Conservation (phyloP, 2,329 filamentous ascomycete species). For the Bertia moriformis region DNA sequence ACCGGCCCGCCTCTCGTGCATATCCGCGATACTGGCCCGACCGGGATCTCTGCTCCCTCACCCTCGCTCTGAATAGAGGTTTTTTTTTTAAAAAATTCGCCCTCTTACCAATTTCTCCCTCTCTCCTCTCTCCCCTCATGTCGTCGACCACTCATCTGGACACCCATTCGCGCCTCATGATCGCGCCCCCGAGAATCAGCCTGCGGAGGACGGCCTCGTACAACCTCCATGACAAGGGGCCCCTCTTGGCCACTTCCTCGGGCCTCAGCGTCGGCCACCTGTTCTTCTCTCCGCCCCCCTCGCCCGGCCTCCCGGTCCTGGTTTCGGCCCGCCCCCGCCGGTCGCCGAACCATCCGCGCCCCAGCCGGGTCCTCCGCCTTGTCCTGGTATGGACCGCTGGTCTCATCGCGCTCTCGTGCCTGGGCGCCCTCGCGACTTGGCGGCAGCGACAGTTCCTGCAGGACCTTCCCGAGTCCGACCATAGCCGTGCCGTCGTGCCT, state of each 20-base stretch:
- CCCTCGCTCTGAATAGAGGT: too few relatives aligned
- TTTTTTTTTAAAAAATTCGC: too few relatives aligned
- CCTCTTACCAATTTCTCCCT: too few relatives aligned
- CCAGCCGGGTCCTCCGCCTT: constrained; percentile 39
- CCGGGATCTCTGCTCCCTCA: too few relatives aligned
- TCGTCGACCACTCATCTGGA: too few relatives aligned
- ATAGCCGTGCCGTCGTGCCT: too few relatives aligned
- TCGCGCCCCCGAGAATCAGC: constrained; percentile 40
- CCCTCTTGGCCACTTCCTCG: constrained; percentile 44
- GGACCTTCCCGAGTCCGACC: constrained; percentile 10
- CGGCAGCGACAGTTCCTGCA: constrained; percentile 18
- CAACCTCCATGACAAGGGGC: constrained; percentile 33
- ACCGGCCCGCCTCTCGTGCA: too few relatives aligned
- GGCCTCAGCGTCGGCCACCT: constrained; percentile 52
- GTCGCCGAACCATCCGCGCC: constrained; percentile 37
- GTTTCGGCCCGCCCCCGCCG: constrained; percentile 52
- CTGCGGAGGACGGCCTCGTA: constrained; percentile 44
- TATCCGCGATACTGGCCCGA: too few relatives aligned
- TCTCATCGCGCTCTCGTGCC: constrained; percentile 18
- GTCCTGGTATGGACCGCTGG: constrained; percentile 38
- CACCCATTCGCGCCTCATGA: constrained; percentile 32
- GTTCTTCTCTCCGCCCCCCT: constrained; percentile 53
- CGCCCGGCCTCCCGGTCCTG: constrained; percentile 55
- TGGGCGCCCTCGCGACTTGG: constrained; percentile 11
- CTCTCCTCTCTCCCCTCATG: too few relatives aligned